phyloP scores from a whole-genome alignment of 768 basidiomycete genomes.

The Lentinus tigrinus region DNA sequence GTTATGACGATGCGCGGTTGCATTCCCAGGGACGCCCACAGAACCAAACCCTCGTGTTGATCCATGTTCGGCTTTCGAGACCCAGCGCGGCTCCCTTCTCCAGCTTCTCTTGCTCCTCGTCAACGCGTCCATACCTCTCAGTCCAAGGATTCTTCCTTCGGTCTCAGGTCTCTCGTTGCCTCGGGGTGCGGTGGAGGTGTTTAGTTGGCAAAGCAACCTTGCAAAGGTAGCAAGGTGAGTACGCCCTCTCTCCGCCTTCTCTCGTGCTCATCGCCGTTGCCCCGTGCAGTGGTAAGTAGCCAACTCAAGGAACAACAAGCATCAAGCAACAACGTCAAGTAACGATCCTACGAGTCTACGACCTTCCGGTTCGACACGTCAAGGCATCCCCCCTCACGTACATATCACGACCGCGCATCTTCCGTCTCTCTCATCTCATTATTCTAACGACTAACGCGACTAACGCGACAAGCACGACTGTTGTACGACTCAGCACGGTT shows the following conservation, averaged over 20 bases:
- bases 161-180: constrained; percentile 17
- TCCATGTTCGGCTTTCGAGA: constrained; percentile 12
- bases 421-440: constrained; percentile 1
- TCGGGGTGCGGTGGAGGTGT: constrained; percentile 22
- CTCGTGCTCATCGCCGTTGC: not conserved
- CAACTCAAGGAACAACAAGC: constrained; percentile 13
- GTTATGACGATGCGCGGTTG: constrained; percentile 10
- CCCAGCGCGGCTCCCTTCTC: not conserved
- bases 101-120: constrained; percentile 19
- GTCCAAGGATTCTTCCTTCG: constrained; percentile 10
- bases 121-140: constrained; percentile 17
- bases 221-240: constrained; percentile 20
- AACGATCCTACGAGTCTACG: constrained; percentile 23
- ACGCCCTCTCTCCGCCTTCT: not conserved
- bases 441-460: constrained; percentile 16
- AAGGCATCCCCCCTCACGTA: constrained; percentile 9
- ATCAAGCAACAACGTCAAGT: constrained; percentile 14
- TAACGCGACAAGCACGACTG: constrained; percentile 17
- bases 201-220: constrained; percentile 22
- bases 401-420: constrained; percentile 22
- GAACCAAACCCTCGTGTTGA: constrained; percentile 15
- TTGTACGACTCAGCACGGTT: constrained; percentile 21
- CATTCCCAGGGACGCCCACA: constrained; percentile 13
- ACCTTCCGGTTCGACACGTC: constrained; percentile 15
- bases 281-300: constrained; percentile 22